Evolutionary conservation across 192 early-diverging fungal species (phyloP).

Genomic region (Backusella sp.): DNA sequence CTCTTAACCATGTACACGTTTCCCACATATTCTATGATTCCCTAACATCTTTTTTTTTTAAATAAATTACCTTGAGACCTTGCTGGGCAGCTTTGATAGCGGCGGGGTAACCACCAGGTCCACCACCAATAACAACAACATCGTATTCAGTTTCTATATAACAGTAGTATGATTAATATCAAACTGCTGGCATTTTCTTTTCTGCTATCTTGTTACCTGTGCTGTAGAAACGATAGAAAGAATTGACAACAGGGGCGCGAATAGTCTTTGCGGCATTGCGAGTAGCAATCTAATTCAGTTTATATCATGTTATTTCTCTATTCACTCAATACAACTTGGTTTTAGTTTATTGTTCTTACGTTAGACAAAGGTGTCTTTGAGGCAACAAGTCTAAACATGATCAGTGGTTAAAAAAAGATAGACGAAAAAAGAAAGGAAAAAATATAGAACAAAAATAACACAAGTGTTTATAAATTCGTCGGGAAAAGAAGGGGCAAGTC

Average conservation of each 20-base stretch:
- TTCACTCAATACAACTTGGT: neutral
- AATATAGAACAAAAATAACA: conserved; percentile 4
- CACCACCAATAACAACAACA: conserved; percentile 89
- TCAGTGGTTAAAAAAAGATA: conserved; percentile 11
- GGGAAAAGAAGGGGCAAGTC: conserved; percentile 8
- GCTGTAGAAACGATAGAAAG: conserved; percentile 41
- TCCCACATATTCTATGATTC: neutral
- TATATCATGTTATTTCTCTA: neutral
- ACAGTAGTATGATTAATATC: neutral
- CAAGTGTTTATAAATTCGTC: conserved; percentile 6
- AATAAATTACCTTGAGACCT: conserved; percentile 80
- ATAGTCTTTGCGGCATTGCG: conserved; percentile 30
- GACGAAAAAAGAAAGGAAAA: conserved; percentile 23
- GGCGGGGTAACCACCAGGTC: conserved; percentile 97
- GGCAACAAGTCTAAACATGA: conserved; percentile 35
- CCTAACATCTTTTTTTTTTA: neutral
- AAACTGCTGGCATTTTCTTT: neutral
- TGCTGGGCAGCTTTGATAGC: conserved; percentile 99
- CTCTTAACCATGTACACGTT: neutral
- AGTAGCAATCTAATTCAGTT: conserved; percentile 29
- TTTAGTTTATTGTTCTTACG: conserved; percentile 18
- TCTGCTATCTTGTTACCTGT: conserved; percentile 22
- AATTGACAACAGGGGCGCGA: conserved; percentile 28
- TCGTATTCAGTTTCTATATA: conserved; percentile 59
- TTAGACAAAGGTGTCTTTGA: conserved; percentile 35